A percentile compares a stretch with the other conserved stretches of the same genome.
Evolutionary conservation across 805 yeast genomes (phyloP).

Genomic region (Pichia heedii): DNA sequence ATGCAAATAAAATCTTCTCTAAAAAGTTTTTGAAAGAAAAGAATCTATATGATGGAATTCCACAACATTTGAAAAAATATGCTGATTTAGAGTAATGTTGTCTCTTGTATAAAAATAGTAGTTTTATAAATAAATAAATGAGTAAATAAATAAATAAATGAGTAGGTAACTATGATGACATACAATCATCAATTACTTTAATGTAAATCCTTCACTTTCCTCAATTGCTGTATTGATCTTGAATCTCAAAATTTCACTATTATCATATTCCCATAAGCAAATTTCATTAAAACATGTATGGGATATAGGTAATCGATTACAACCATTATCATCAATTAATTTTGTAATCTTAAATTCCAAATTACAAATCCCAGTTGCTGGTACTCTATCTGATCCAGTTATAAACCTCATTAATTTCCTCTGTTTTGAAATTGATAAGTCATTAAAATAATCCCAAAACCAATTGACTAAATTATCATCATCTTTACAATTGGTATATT

Average conservation of each 20-base stretch:
- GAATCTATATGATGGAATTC: slow-evolving; percentile 55
- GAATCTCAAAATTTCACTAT: slow-evolving; percentile 41
- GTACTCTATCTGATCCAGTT: slow-evolving; percentile 86
- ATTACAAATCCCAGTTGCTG: slow-evolving; percentile 84
- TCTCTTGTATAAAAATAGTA: background rate
- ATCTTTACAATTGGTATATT: slow-evolving; percentile 56
- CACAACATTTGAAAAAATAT: slow-evolving; percentile 63
- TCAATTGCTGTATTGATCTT: slow-evolving; percentile 63
- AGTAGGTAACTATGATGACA: background rate
- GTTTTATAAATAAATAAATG: background rate
- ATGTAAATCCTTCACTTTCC: slow-evolving; percentile 82
- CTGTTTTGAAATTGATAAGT: slow-evolving; percentile 39
- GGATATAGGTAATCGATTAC: slow-evolving; percentile 63
- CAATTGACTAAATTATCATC: slow-evolving; percentile 43
- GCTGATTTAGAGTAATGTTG: slow-evolving; percentile 34
- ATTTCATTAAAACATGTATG: slow-evolving; percentile 95
- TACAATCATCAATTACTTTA: slow-evolving; percentile 3
- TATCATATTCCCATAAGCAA: slow-evolving; percentile 58
- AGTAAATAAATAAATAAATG: background rate
- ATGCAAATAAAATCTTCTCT: slow-evolving; percentile 73
- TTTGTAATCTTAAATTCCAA: slow-evolving; percentile 64
- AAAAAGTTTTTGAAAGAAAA: slow-evolving; percentile 68
- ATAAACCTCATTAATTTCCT: slow-evolving; percentile 63
- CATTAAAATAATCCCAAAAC: slow-evolving; percentile 80
- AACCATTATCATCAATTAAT: slow-evolving; percentile 20